Evolutionary conservation across 2,329 filamentous ascomycete species (phyloP).

Genomic region (Aspergillus brasiliensis): DNA sequence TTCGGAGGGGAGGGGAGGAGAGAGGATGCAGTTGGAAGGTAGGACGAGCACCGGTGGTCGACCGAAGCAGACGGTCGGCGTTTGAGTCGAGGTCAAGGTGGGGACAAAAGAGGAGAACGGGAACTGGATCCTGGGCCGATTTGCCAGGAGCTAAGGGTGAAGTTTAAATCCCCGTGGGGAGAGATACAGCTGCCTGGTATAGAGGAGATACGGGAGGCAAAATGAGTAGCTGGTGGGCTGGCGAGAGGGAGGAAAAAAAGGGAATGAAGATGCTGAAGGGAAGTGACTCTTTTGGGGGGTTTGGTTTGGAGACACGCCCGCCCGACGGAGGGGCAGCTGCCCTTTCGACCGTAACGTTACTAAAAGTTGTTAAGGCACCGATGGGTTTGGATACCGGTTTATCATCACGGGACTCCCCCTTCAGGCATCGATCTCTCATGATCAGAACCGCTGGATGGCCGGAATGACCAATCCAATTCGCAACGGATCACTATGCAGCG

Average conservation of each 20-base stretch:
- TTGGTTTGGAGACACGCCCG: constrained; percentile 1
- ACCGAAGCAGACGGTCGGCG: constrained; percentile 13
- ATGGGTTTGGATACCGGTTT: neutral
- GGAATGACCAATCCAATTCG: neutral
- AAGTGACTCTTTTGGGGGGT: neutral
- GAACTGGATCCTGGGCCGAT: constrained; percentile 13
- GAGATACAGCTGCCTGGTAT: neutral
- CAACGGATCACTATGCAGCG: no score
- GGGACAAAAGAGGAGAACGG: constrained; percentile 12
- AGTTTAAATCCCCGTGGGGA: constrained; percentile 21
- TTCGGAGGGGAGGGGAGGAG: neutral
- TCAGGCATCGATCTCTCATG: neutral
- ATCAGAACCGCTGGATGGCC: neutral
- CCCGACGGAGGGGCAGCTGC: constrained; percentile 1
- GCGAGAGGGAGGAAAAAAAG: neutral
- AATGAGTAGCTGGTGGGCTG: neutral
- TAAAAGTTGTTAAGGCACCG: neutral
- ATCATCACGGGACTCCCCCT: neutral
- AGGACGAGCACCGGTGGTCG: constrained; percentile 2
- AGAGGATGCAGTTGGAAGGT: neutral
- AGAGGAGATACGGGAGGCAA: neutral
- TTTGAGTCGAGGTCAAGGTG: constrained; percentile 14
- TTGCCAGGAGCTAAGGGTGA: constrained; percentile 9
- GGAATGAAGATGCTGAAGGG: neutral
- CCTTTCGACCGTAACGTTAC: neutral